Evolutionary conservation across 2,329 filamentous ascomycete species (phyloP), one percentile per base, ranked within the genome.

Genomic region (Fusarium sp.): DNA sequence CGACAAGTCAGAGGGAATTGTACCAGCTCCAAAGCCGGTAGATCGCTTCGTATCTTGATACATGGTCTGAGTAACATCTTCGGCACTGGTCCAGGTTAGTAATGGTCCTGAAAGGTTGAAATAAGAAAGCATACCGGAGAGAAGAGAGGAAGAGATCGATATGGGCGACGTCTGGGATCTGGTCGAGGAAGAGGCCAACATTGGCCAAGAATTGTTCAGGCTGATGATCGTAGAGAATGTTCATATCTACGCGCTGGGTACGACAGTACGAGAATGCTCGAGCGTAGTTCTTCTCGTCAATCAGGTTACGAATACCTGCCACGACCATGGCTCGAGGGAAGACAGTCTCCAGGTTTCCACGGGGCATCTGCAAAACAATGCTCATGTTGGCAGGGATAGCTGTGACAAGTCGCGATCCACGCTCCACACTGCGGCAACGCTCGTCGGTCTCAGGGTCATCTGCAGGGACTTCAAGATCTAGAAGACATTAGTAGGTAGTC

Each of bases 171-270:
- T 93, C 94, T 75, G 92, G 90, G 44, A 99, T 86, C 80, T 99
- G 95, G 22, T 94, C 90, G 36, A 98, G 85, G 77, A 99, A 97
- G 1, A 93, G 81, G 1, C 87, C 86, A 15, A 97, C 88, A 72
- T 91, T 93, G 7, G 87, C 84, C 79, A 98, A 87, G 79, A 99
- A 98, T 74, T 97, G 93, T 41, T 91, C 87, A 0, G 95, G 94
- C n/a, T 91, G 90, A 81, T 98, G 94, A 78, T 99, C 96, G 78
- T 97, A 95, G 5, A 99, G 85, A 68, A 99, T 95, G 78, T 99
- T 99, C 92, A 98, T 95, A 78, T 99, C 96, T 2, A 99, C 96
- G 74, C 97, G 90, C 80, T 99, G 97, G 27, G 91, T 95, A 55
- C 96, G 91, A 79, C 96, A 98, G 70, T 94, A 92, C 27, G 93